Evolutionary conservation across 192 early-diverging fungal genomes (phyloP), one percentile per base, ranked within the genome.

Genomic region (Backusella psychrophila): DNA sequence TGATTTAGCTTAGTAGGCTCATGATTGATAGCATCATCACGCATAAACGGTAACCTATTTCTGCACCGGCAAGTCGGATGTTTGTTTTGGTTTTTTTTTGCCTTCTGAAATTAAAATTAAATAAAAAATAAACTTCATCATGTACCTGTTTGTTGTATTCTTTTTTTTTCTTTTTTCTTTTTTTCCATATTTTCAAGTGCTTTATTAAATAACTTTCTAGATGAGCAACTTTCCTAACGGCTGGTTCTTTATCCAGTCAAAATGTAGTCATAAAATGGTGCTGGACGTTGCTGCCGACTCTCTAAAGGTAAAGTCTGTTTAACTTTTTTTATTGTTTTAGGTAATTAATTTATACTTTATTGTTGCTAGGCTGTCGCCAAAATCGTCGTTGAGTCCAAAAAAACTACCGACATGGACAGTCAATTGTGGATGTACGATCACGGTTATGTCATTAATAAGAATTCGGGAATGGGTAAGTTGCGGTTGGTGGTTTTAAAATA

Each of bases 401-500:
- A 82, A 29, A 71, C 52, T 11, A 65, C 56, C 15, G 69, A 67
- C 19, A 49, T 38, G 9, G 71, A 75, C 34, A 82, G 76, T 56
- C 81, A 82, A 52, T 49, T 81, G 15, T 81, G 80, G 80, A 81
- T 66, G 68, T 78, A 81, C 68, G 80, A 81, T 66, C 31, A 74
- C 21, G 80, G 80, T 6, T 78, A 78, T 31, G 65, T 81, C 15
- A 81, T 81, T 33, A 81, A 81, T 53, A 81, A 81, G 59, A 76
- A 81, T 41, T 77, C 76, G 7, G 80, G 80, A 8, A 66, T 81
- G 52, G 80, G 80, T 81, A 81, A 71, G 21, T 23, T 15, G 1
- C 1, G 9, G 26, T 72, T 63, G 2, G 4, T 56, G 31, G 21
- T 12, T 46, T 8, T 26, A 46, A 8, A 66, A 39, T 36, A 44